Conservation (phyloP, 2,329 filamentous ascomycete species). For the Shiraia sp. region DNA sequence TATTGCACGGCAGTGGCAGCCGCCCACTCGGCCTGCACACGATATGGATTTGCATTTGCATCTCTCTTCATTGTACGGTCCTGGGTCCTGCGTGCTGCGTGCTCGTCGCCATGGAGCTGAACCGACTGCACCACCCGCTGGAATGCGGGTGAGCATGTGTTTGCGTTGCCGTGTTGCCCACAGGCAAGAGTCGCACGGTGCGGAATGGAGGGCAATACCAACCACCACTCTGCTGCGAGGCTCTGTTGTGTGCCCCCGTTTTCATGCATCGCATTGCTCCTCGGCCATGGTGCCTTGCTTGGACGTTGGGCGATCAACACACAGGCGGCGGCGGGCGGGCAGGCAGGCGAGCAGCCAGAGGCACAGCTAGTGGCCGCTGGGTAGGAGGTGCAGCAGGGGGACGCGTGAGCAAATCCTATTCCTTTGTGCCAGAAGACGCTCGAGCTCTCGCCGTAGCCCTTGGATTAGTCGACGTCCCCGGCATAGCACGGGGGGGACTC, state of each 20-base stretch:
- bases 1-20: constrained; percentile 7
- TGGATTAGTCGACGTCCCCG: too few species aligned
- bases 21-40: constrained; percentile 11
- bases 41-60: constrained; percentile 11
- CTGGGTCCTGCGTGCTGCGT: too few species aligned
- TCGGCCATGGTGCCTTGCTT: constrained; percentile 19
- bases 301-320: constrained; percentile 9
- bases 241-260: constrained; percentile 27
- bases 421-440: constrained; percentile 16
- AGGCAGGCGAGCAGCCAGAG: constrained; percentile 7
- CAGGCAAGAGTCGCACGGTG: constrained; percentile 17
- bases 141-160: constrained; percentile 25
- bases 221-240: constrained; percentile 19
- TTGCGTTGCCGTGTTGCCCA: constrained; percentile 22
- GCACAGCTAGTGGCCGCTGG: constrained; percentile 11
- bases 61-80: too few species aligned
- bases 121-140: constrained; percentile 17
- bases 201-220: constrained; percentile 11
- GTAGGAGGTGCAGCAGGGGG: constrained; percentile 11
- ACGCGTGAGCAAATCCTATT: constrained; percentile 9
- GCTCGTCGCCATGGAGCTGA: constrained; percentile 9
- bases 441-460: too few species aligned
- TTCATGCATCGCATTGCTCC: constrained; percentile 27
- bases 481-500: too few species aligned
- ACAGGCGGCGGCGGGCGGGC: too few species aligned